Evolutionary conservation across 2,329 filamentous ascomycete species (phyloP), one percentile per base, ranked within the genome.

Genomic region (Epichloe amarillans): DNA sequence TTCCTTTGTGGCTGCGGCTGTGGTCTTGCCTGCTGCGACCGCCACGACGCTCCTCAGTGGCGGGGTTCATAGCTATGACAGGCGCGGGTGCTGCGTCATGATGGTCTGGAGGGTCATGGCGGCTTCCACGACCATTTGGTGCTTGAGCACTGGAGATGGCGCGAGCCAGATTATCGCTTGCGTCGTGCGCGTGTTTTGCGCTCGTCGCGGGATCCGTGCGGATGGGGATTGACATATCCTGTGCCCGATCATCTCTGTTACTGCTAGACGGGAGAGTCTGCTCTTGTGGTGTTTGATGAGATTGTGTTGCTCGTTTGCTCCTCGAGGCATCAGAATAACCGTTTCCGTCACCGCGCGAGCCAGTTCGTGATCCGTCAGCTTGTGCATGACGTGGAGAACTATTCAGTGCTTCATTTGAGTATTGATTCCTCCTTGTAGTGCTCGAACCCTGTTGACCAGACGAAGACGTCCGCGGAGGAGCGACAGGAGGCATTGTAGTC

Each of bases 391-490:
- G 67, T 2, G 73, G 67, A 4, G 74, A 71, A 53, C 67, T 66
- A 38, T 67, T 61, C 39, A 66, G 60, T 53, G 69, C 71, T 46
- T 77, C 74, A 58, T 64, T 68, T n/a, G 69, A 58, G 49, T 74
- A 69, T 15, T 70, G 63, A 38, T 66, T 63, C 58, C 73, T 70
- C 50, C 74, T 68, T 30, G 74, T 69, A 56, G 74, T 69, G 56
- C 62, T 68, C 15, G 70, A 63, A 57, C 62, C 58, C 55, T 70
- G 67, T 54, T 69, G 66, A 56, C 81, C 84, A 42, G 88, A 93
- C 43, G 88, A 93, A 14, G 89, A 94, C 7, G 86, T 90, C 61
- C 89, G 80, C 37, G 87, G 86, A 46, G 86, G 89, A 26, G 52
- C 52, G 58, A 87, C 76, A 23, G 86, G 84, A 49, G 85, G 80